phyloP scores from a whole-genome alignment of 441 rosid genomes.

The Populus trichocarpa region DNA sequence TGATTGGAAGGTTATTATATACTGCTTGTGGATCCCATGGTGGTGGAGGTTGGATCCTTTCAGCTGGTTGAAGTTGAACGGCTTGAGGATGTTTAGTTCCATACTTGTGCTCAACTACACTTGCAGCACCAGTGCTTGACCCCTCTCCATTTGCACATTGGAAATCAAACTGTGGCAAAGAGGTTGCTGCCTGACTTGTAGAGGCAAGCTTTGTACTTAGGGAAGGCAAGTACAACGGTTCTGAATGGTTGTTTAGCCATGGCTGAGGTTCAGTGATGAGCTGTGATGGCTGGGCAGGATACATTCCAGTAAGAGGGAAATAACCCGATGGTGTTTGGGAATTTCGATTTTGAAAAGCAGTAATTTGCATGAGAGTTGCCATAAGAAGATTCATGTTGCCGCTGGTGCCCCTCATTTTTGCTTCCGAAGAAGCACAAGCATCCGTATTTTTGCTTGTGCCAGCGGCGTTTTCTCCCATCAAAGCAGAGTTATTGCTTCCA shows the following conservation, averaged over 20 bases:
- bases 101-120: background rate
- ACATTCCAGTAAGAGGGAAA: conserved; percentile 10
- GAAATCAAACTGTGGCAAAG: background rate
- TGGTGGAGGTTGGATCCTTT: background rate
- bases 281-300: background rate
- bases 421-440: background rate
- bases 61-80: background rate
- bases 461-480: background rate
- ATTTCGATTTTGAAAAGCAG: conserved; percentile 14
- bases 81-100: background rate
- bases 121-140: background rate
- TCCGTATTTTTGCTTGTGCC: background rate
- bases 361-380: conserved; percentile 14
- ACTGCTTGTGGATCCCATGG: background rate
- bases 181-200: background rate
- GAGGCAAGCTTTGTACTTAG: background rate
- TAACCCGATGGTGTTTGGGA: conserved; percentile 11
- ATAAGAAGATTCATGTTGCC: conserved; percentile 18
- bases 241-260: conserved; percentile 1
- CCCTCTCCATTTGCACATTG: background rate
- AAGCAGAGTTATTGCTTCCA: background rate
- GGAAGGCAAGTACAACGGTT: background rate
- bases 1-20: background rate
- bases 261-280: background rate
- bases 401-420: background rate